Conservation (phyloP, 2,329 filamentous ascomycete species). For the Pseudogymnoascus verrucosus region DNA sequence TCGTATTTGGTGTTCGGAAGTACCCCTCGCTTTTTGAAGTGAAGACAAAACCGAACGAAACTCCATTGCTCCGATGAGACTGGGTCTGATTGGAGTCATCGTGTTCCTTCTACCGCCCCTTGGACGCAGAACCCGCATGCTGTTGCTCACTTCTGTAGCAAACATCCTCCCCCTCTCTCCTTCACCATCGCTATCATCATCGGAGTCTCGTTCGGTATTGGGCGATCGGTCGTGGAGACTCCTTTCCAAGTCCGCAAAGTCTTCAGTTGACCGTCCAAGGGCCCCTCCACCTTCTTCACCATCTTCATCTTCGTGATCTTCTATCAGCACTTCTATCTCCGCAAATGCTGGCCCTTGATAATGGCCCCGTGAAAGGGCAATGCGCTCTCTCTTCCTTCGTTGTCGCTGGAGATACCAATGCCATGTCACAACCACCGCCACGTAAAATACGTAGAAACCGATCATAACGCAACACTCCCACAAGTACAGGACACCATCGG, state of each 20-base stretch:
- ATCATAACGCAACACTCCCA: constrained; percentile 95
- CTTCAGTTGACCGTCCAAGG: constrained; percentile 18
- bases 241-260: constrained; percentile 25
- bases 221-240: constrained; percentile 33
- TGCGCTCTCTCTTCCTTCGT: constrained; percentile 52
- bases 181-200: constrained; percentile 38
- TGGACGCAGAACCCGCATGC: constrained; percentile 80
- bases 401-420: constrained; percentile 73
- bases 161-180: constrained; percentile 55
- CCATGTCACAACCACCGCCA: constrained; percentile 79
- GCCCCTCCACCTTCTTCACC: constrained; percentile 42
- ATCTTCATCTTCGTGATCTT: constrained; percentile 51
- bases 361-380: constrained; percentile 66
- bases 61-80: constrained; percentile 85
- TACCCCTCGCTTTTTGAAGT: constrained; percentile 71
- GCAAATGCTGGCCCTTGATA: constrained; percentile 52
- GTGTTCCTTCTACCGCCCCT: constrained; percentile 59
- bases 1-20: constrained; percentile 61
- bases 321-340: constrained; percentile 54
- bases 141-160: constrained; percentile 78
- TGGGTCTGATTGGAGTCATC: constrained; percentile 80
- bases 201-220: constrained; percentile 28
- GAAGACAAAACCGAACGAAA: constrained; percentile 88
- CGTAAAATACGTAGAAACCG: constrained; percentile 82
- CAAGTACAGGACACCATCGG: constrained; percentile 71